phyloP scores from a whole-genome alignment of 1,284 basidiomycete genomes.

The Calocybe gambosa region DNA sequence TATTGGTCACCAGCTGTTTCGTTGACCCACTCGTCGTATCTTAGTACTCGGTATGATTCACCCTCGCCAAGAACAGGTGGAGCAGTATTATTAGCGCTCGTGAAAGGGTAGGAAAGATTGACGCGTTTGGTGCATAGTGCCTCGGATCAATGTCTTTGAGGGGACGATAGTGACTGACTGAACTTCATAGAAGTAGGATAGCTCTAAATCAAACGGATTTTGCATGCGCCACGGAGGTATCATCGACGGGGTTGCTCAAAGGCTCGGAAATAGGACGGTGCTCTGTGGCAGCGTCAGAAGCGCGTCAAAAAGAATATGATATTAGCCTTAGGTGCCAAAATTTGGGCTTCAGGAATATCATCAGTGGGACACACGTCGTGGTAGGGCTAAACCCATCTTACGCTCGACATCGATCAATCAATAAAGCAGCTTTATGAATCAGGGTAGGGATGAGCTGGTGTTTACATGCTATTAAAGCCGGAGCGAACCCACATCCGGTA shows the following conservation, averaged over 20 bases:
- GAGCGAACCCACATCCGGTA: background rate
- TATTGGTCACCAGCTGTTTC: background rate
- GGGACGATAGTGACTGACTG: background rate
- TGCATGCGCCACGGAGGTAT: constrained; percentile 7
- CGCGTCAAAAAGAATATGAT: constrained; percentile 1
- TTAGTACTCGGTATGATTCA: background rate
- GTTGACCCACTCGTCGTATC: background rate
- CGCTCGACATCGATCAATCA: background rate
- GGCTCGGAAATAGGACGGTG: background rate
- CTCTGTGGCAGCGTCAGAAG: background rate
- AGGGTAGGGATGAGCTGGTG: background rate
- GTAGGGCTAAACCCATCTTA: background rate
- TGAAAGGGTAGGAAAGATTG: background rate
- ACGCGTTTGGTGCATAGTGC: background rate
- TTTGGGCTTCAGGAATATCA: background rate
- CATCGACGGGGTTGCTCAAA: background rate
- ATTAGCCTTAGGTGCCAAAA: background rate
- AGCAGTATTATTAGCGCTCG: too few species aligned
- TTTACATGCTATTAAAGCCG: background rate
- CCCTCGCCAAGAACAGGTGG: background rate
- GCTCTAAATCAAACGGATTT: background rate
- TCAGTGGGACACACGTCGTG: background rate
- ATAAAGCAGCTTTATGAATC: background rate
- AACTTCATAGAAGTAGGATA: background rate
- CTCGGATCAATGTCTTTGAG: background rate